Evolutionary conservation across 1,139 yeast species (phyloP).

Genomic region (Hyphopichia pseudoburtonii): DNA sequence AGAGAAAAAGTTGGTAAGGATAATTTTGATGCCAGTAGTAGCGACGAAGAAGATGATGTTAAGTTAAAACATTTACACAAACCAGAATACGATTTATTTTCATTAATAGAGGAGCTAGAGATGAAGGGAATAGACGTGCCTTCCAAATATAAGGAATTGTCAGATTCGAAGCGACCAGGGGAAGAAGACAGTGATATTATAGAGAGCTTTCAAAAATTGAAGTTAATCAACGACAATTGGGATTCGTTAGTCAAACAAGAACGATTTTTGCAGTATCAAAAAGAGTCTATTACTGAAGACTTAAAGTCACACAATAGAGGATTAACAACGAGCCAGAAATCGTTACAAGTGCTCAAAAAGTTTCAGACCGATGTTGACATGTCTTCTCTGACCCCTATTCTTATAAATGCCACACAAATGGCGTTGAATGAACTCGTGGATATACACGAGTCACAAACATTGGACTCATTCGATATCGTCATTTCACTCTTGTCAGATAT

Average conservation of each 20-base stretch:
- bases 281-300: constrained; percentile 2
- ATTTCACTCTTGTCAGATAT: neutral
- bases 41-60: constrained; percentile 13
- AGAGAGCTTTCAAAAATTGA: constrained; percentile 14
- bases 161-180: constrained; percentile 14
- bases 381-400: no score
- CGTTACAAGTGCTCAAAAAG: neutral
- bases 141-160: constrained; percentile 20
- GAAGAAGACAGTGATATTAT: constrained; percentile 9
- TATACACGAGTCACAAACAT: no score
- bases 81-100: constrained; percentile 18
- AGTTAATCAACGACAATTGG: constrained; percentile 14
- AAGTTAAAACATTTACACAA: constrained; percentile 7
- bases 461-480: neutral
- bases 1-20: constrained; percentile 29
- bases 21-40: constrained; percentile 14
- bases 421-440: no score
- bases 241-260: constrained; percentile 19
- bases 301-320: neutral
- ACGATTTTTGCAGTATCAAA: constrained; percentile 16
- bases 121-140: constrained; percentile 30
- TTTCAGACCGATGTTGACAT: no score
- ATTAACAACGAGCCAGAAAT: no score
- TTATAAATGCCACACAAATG: no score
- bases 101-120: constrained; percentile 28